phyloP scores from a whole-genome alignment of 352 stramenopile genomes.

The Globisporangium lucens region DNA sequence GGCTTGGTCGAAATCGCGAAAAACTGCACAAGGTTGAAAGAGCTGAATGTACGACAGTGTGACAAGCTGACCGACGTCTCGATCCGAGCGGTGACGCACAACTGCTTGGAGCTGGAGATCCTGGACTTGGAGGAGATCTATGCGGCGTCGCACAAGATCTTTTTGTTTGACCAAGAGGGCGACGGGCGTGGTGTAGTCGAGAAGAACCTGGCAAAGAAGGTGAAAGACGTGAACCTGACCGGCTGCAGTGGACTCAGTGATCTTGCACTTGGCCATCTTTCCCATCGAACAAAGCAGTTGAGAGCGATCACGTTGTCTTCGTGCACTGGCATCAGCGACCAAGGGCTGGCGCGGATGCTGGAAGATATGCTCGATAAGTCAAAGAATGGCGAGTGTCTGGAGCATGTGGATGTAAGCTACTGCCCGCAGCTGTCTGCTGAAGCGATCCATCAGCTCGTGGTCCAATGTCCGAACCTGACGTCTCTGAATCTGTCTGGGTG shows the following conservation, averaged over 20 bases:
- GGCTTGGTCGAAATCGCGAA: conserved; percentile 66
- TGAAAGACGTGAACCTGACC: conserved; percentile 59
- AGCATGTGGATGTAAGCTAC: conserved; percentile 76
- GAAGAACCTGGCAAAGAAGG: conserved; percentile 62
- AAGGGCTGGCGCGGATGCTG: conserved; percentile 49
- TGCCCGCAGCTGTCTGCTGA: conserved; percentile 61
- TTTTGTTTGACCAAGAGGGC: conserved; percentile 80
- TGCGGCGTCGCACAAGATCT: conserved; percentile 62
- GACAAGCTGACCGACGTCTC: conserved; percentile 84
- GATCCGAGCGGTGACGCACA: conserved; percentile 70
- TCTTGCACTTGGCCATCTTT: conserved; percentile 64
- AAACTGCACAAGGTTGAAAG: conserved; percentile 50
- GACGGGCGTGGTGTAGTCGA: conserved; percentile 81
- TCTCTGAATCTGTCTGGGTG: conserved; percentile 86
- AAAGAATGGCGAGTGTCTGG: conserved; percentile 35
- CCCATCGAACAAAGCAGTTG: conserved; percentile 51
- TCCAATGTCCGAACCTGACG: conserved; percentile 52
- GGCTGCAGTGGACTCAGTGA: conserved; percentile 77
- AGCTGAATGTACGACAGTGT: conserved; percentile 76
- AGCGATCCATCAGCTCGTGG: conserved; percentile 53
- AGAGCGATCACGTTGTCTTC: conserved; percentile 51
- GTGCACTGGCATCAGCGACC: conserved; percentile 65
- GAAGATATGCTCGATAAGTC: conserved; percentile 69
- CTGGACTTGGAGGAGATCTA: conserved; percentile 85
- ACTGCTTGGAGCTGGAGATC: conserved; percentile 74